These are phyloP conservation scores for Musa acuminata DNA, from an alignment of 176 grass and related monocot genomes.

Conservation along the genomic window DNA sequence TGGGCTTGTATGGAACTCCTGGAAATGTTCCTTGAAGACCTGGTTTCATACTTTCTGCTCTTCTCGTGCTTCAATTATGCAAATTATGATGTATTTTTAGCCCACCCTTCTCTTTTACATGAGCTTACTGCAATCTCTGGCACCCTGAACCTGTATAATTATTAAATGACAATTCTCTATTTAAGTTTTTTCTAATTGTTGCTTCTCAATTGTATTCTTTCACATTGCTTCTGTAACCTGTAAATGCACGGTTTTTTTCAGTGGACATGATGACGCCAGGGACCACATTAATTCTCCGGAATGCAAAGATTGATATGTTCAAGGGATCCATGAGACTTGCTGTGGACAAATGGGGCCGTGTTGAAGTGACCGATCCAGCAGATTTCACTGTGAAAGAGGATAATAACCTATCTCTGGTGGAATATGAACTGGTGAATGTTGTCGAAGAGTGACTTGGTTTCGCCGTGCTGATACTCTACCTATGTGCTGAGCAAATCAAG, in stretches of 20 bases:
- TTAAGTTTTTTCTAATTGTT: not conserved
- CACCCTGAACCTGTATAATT: not conserved
- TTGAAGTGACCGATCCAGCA: slow-evolving; percentile 61
- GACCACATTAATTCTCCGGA: slow-evolving; percentile 66
- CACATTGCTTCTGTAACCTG: not conserved
- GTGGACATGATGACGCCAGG: slow-evolving; percentile 69
- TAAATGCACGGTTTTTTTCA: slow-evolving; percentile 12
- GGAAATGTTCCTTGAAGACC: too few relatives aligned
- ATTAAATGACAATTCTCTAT: too few relatives aligned
- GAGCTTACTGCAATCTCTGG: not conserved
- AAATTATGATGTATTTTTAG: too few relatives aligned
- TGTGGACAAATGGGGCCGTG: slow-evolving; percentile 2
- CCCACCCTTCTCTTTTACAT: too few relatives aligned
- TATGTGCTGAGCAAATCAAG: not conserved
- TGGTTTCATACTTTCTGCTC: too few relatives aligned
- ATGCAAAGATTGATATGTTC: slow-evolving; percentile 34
- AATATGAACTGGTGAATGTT: slow-evolving; percentile 85
- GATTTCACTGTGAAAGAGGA: slow-evolving; percentile 75
- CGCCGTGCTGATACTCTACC: not conserved
- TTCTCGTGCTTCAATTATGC: too few relatives aligned
- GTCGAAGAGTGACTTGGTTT: slow-evolving; percentile 37
- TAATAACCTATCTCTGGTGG: slow-evolving; percentile 76
- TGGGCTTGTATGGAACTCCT: too few relatives aligned
- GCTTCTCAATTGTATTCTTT: not conserved
- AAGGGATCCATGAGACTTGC: too few relatives aligned